Evolutionary conservation across 305 asterid species (phyloP).

Genomic region (Fraxinus baroniana): DNA sequence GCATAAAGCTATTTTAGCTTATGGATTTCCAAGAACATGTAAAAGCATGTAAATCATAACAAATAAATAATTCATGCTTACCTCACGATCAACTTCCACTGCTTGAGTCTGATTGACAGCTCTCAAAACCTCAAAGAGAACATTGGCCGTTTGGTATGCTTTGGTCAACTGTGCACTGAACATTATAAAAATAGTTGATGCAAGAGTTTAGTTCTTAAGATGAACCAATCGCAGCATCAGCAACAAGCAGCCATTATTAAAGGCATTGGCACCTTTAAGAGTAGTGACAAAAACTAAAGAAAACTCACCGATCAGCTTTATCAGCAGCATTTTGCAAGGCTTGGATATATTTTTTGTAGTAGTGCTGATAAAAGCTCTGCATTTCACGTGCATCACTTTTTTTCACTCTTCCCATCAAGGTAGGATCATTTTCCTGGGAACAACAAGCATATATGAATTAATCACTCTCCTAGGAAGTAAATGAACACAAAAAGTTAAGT

Average conservation of each 20-base stretch:
- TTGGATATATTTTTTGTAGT: conserved; percentile 93
- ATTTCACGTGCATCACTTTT: conserved; percentile 99
- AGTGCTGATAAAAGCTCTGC: conserved; percentile 99
- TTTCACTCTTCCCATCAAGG: conserved; percentile 94
- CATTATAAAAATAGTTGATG: conserved; percentile 24
- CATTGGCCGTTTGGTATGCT: conserved; percentile 96
- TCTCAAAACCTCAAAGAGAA: conserved; percentile 96
- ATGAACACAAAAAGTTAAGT: not conserved
- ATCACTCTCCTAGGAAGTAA: not conserved
- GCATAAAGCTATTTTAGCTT: conserved; percentile 15
- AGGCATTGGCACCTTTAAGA: conserved; percentile 11
- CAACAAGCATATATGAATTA: conserved; percentile 18
- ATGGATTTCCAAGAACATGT: conserved; percentile 18
- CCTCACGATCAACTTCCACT: conserved; percentile 99
- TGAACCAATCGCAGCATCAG: conserved; percentile 1
- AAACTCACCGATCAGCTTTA: conserved; percentile 92
- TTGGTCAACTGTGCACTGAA: conserved; percentile 95
- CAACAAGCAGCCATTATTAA: conserved; percentile 10
- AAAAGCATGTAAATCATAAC: conserved; percentile 19
- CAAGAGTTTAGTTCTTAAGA: conserved; percentile 17
- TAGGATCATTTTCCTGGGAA: conserved; percentile 95
- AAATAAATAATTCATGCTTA: conserved; percentile 19
- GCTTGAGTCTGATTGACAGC: conserved; percentile 96
- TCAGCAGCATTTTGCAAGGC: conserved; percentile 99
- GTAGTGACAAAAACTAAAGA: conserved; percentile 12